A percentile compares a stretch with the other conserved stretches of the same genome.
Evolutionary conservation across 2,329 filamentous ascomycete genomes (phyloP).

Genomic region (Penicillium sp.): DNA sequence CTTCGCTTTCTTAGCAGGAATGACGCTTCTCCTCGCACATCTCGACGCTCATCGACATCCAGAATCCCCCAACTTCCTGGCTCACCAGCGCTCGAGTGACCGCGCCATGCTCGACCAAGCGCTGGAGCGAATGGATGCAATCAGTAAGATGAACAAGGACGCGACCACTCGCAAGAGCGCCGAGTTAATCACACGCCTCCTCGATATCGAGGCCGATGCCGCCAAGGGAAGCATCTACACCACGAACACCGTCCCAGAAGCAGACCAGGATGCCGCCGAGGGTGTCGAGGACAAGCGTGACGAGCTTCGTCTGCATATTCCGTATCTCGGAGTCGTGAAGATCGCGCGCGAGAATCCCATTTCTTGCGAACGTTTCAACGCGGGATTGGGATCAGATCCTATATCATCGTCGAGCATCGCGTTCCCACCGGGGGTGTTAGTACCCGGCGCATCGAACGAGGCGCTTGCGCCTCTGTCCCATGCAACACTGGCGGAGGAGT

Average conservation of each 20-base stretch:
- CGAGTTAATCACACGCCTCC: slow-evolving; percentile 30
- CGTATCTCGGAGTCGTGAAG: slow-evolving; percentile 15
- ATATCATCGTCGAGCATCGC: too few species aligned
- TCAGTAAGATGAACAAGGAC: slow-evolving; percentile 30
- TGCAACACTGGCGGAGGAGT: too few species aligned
- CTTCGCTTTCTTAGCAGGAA: slow-evolving; percentile 38
- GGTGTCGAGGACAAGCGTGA: neutral
- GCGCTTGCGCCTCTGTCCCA: too few species aligned
- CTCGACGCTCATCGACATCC: slow-evolving; percentile 35
- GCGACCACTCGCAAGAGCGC: slow-evolving; percentile 29
- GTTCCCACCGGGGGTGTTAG: too few species aligned
- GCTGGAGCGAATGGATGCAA: slow-evolving; percentile 34
- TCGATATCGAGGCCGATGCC: slow-evolving; percentile 32
- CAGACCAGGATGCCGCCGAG: neutral
- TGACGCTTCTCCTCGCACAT: slow-evolving; percentile 42
- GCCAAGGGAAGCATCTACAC: neutral
- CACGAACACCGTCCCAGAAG: slow-evolving; percentile 1
- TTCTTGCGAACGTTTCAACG: slow-evolving; percentile 2
- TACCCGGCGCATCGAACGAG: too few species aligned
- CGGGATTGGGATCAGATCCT: too few species aligned
- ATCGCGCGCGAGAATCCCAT: slow-evolving; percentile 10
- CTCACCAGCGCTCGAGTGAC: slow-evolving; percentile 42
- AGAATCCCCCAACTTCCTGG: slow-evolving; percentile 26
- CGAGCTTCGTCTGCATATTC: slow-evolving; percentile 9
- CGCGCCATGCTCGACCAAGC: slow-evolving; percentile 39